phyloP scores from a whole-genome alignment of 176 grass and related monocot genomes.

The Zizania latifolia region DNA sequence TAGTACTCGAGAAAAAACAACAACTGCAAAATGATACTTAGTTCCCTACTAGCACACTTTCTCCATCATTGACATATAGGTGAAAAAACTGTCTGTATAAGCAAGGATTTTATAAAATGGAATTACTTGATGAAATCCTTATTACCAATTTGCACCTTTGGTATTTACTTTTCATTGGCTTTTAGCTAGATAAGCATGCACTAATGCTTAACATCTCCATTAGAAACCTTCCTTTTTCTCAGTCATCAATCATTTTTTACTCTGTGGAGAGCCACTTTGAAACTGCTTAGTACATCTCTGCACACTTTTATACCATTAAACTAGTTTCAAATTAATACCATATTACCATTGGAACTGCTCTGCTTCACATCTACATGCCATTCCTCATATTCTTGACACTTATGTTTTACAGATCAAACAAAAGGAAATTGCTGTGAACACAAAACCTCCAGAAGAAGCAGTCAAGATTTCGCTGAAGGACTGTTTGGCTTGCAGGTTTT shows the following conservation, averaged over 20 bases:
- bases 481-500: conserved; percentile 97
- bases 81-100: neutral
- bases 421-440: conserved; percentile 44
- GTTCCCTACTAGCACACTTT: neutral
- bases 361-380: neutral
- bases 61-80: neutral
- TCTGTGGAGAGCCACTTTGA: no score
- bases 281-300: no score
- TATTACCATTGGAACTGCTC: neutral
- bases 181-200: no score
- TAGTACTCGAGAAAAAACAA: neutral
- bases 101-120: neutral
- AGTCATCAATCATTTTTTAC: no score
- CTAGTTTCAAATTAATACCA: neutral
- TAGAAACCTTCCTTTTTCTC: no score
- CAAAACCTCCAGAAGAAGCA: conserved; percentile 62
- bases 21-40: neutral
- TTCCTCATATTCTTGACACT: conserved; percentile 12
- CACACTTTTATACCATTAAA: neutral
- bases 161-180: no score
- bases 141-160: neutral
- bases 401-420: conserved; percentile 45
- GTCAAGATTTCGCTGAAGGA: conserved; percentile 99
- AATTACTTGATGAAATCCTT: neutral
- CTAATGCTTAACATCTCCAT: no score